Base-by-base conservation (phyloP, 1,284 basidiomycete genomes). In the Microbotryum violaceum region DNA sequence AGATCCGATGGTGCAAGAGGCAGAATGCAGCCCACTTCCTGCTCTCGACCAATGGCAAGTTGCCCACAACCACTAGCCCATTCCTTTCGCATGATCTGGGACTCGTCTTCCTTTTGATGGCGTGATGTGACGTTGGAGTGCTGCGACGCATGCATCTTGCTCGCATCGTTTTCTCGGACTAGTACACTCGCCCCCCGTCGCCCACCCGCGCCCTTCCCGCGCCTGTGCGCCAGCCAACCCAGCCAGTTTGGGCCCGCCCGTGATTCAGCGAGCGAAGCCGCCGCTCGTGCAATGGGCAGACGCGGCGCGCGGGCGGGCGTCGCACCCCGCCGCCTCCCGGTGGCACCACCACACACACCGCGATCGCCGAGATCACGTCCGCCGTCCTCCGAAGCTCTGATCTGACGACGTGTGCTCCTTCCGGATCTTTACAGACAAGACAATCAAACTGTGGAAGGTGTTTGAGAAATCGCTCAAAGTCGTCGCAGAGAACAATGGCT, bases 381-480 rank as follows among this genome's bases (percentile, higher is more conserved):
- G 54, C 54, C n/a, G 37, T 8, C 25, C 31, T 31, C 20, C 51
- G 4, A n/a, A 8, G 42, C 6, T 20, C 27, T n/a, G 12, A n/a
- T 16, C 48, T 49, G 48, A 49, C 21, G 33, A 27, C 14, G 31
- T 20, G 8, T 46, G 48, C 51, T 9, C 18, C 31, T 37, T 25
- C 44, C 7, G 25, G 23, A n/a, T 31, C 54, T 20, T 14, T 47
- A 49, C 74, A 97, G 96, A 99, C 82, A 99, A 99, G 81, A 99
- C 96, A 48, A 97, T 99, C 82, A 99, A 99, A 77, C 84, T 98
- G 60, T 99, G 96, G 96, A 98, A 99, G 76, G 94, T 99, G 44
- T 98, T 97, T 70, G 96, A 98, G 79, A 97, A 97, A 79, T 89
- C 89, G 48, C 81, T 99, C 74, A 88, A 90, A 72, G 89, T 97